Evolutionary conservation across 345 rosid genomes (phyloP).

Genomic region (Ailanthus altissimus): DNA sequence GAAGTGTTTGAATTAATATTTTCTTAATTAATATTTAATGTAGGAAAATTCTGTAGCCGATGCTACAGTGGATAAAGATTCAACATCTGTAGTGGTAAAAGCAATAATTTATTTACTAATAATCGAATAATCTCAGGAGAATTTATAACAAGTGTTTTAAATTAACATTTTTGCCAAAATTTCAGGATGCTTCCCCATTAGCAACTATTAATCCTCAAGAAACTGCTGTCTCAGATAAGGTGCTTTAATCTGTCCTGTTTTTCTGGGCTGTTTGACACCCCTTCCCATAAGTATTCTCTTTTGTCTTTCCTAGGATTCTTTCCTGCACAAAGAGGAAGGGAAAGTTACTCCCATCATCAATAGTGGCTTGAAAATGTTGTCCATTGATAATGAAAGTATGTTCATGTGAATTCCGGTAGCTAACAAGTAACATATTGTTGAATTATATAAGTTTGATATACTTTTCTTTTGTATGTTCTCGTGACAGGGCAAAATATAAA

Average conservation of each 20-base stretch:
- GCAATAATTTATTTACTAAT: neutral
- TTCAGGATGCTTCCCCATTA: conserved; percentile 21
- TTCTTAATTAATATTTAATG: conserved; percentile 1
- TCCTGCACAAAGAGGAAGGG: conserved; percentile 13
- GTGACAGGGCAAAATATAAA: conserved; percentile 36
- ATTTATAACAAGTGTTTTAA: neutral
- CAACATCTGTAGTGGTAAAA: conserved; percentile 33
- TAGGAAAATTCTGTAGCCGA: neutral
- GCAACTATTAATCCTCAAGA: neutral
- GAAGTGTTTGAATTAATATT: neutral
- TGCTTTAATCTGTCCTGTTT: conserved; percentile 8
- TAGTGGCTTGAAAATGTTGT: conserved; percentile 20
- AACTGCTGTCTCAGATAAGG: conserved; percentile 20
- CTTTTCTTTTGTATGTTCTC: neutral
- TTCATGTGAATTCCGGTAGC: conserved; percentile 9
- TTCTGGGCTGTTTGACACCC: neutral
- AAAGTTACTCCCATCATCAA: conserved; percentile 27
- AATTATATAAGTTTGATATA: neutral
- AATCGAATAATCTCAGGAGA: neutral
- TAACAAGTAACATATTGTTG: neutral
- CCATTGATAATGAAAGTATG: conserved; percentile 39
- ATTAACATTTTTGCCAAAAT: neutral
- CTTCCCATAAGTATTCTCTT: neutral
- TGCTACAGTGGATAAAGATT: neutral
- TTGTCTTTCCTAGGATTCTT: conserved; percentile 26